Base-by-base conservation (phyloP, 2,329 filamentous ascomycete genomes). In the Sclerotinia trifoliorum region DNA sequence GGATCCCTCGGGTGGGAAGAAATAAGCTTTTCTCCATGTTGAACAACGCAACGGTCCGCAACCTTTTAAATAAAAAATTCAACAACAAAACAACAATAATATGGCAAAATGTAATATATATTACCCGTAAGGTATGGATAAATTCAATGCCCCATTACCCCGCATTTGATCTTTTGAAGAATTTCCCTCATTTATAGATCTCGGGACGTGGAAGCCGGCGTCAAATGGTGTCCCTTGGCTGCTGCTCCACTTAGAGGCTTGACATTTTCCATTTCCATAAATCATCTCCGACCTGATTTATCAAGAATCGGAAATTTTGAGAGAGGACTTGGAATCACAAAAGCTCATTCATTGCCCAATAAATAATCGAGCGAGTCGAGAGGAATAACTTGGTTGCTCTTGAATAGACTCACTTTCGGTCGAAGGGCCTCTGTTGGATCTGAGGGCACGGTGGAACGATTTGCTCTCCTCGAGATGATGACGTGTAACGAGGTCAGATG, bases 101-200 rank as follows among this genome's bases (percentile, higher is more conserved):
- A n/a, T 65, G 63, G 39, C 21, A 48, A 48, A 56, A 32, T 32
- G 10, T 19, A 48, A 52, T 42, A 48, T 42, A 48, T 19, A 51
- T n/a, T 19, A 42, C 49, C 48, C 29, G 61, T 32, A 39, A 10
- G 26, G 39, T 21, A 46, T 21, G 64, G 64, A 39, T 60, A n/a
- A 66, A 60, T 17, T 67, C 42, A 13, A 57, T 19, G 3, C 52
- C 63, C 52, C 44, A 49, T 58, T 60, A 66, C 64, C 64, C 64
- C 64, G 64, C 64, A 66, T 48, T 58, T 51, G n/a, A 58, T 51
- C n/a, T 49, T 44, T 13, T 13, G 35, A 51, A 52, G 42, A 46
- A 39, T 15, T 19, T 26, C 44, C 44, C 56, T 32, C 56, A 49
- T 29, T 61, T 62, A 35, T 52, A 48, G 56, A 44, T 44, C 35